Percentiles rank a stretch among this genome's conserved stretches.
Evolutionary conservation across 2,329 filamentous ascomycete species (phyloP).

Genomic region (Phoma sp.): DNA sequence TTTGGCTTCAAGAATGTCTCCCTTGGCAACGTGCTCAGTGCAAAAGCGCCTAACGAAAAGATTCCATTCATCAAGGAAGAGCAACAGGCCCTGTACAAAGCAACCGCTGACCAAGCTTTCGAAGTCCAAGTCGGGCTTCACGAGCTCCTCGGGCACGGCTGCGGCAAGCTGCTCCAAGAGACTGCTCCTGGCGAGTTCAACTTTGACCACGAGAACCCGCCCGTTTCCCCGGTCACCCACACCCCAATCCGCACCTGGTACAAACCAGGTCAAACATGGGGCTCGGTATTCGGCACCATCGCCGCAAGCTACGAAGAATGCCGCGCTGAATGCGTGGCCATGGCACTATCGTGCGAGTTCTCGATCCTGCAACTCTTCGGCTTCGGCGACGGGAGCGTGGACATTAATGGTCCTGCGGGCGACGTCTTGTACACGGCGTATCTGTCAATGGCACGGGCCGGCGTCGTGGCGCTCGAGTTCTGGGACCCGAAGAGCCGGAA

Average conservation of each 20-base stretch:
- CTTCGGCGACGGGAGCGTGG: constrained; percentile 76
- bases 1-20: constrained; percentile 94
- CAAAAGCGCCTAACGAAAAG: constrained; percentile 90
- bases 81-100: constrained; percentile 80
- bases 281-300: constrained; percentile 86
- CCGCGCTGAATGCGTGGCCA: constrained; percentile 90
- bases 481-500: constrained; percentile 92
- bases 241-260: constrained; percentile 87
- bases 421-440: constrained; percentile 90
- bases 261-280: constrained; percentile 95
- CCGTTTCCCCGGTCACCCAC: constrained; percentile 78
- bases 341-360: constrained; percentile 90
- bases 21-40: constrained; percentile 88
- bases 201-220: constrained; percentile 84
- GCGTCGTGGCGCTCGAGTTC: constrained; percentile 86
- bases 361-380: constrained; percentile 89
- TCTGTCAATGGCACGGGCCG: constrained; percentile 92
- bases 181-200: constrained; percentile 83
- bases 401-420: constrained; percentile 79
- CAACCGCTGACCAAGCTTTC: constrained; percentile 85
- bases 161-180: constrained; percentile 92
- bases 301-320: constrained; percentile 94
- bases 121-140: constrained; percentile 97
- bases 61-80: constrained; percentile 86
- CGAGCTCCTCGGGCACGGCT: constrained; percentile 87